These are phyloP conservation scores for Clitoria ternatea DNA, from an alignment of 306 rosid genomes.

Conservation along the genomic window DNA sequence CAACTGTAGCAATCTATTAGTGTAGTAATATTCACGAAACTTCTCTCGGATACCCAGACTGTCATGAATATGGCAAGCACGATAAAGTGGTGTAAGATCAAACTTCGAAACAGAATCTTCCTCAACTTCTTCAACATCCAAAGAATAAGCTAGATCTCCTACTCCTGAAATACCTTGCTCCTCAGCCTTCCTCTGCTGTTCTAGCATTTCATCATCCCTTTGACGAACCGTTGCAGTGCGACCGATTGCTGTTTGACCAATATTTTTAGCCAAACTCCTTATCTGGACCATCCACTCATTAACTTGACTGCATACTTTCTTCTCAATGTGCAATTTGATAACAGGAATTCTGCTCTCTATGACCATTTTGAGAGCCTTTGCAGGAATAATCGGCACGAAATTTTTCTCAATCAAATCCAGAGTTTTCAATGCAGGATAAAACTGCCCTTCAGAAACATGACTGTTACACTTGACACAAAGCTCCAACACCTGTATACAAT, in stretches of 20 bases:
- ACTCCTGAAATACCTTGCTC: slow-evolving; percentile 47
- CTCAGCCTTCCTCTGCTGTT: slow-evolving; percentile 74
- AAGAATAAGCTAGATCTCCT: slow-evolving; percentile 52
- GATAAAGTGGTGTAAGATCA: slow-evolving; percentile 86
- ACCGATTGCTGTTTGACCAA: slow-evolving; percentile 83
- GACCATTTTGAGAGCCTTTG: slow-evolving; percentile 51
- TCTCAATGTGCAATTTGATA: slow-evolving; percentile 72
- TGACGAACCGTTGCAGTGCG: slow-evolving; percentile 69
- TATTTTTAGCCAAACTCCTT: slow-evolving; percentile 70
- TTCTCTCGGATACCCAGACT: slow-evolving; percentile 68
- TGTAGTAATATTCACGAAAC: slow-evolving; percentile 81
- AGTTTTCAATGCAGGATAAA: slow-evolving; percentile 77
- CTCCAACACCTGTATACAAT: slow-evolving; percentile 66
- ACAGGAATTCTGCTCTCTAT: slow-evolving; percentile 72
- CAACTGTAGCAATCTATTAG: slow-evolving; percentile 83
- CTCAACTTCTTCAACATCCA: slow-evolving; percentile 69
- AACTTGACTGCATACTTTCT: slow-evolving; percentile 63
- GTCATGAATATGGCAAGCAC: slow-evolving; percentile 78
- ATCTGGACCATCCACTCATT: slow-evolving; percentile 88
- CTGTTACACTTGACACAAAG: slow-evolving; percentile 82
- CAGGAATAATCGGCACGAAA: slow-evolving; percentile 48
- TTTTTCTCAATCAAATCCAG: slow-evolving; percentile 74
- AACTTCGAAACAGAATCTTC: slow-evolving; percentile 66
- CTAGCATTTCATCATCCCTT: slow-evolving; percentile 79
- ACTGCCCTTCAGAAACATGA: slow-evolving; percentile 70